Conservation (phyloP, 345 rosid genomes). For the Ailanthus altissimus region DNA sequence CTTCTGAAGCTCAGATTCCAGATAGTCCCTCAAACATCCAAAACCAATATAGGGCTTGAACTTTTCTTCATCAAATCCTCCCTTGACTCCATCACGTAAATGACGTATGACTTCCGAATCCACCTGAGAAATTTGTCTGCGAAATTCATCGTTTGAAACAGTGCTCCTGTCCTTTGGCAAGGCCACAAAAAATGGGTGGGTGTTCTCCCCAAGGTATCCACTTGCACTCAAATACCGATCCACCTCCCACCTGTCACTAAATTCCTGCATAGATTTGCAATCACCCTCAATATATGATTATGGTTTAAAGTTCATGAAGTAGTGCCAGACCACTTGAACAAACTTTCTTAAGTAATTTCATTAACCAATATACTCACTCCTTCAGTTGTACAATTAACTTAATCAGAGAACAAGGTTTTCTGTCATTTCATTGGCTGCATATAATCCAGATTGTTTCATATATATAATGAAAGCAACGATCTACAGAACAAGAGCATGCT, state of each 20-base stretch:
- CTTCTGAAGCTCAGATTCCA: constrained; percentile 91
- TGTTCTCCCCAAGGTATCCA: constrained; percentile 93
- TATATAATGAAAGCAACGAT: background rate
- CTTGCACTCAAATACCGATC: constrained; percentile 91
- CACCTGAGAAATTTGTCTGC: constrained; percentile 79
- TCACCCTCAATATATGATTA: constrained; percentile 10
- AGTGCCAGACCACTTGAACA: background rate
- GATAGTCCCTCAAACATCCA: constrained; percentile 72
- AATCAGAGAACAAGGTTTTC: background rate
- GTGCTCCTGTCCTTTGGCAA: constrained; percentile 84
- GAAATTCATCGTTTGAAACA: constrained; percentile 86
- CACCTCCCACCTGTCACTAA: constrained; percentile 80
- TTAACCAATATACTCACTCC: background rate
- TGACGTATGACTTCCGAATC: constrained; percentile 68
- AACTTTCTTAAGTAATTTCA: background rate
- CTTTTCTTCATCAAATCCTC: constrained; percentile 96
- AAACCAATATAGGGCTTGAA: constrained; percentile 72
- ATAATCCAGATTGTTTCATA: background rate
- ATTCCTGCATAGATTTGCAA: constrained; percentile 56
- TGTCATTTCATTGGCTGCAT: background rate
- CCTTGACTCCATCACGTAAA: constrained; percentile 74
- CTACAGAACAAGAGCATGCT: background rate
- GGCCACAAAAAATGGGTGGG: constrained; percentile 84
- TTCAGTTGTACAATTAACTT: background rate
- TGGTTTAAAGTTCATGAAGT: background rate